phyloP scores from a whole-genome alignment of 495 filamentous ascomycete species.

The Daldinia grandis region DNA sequence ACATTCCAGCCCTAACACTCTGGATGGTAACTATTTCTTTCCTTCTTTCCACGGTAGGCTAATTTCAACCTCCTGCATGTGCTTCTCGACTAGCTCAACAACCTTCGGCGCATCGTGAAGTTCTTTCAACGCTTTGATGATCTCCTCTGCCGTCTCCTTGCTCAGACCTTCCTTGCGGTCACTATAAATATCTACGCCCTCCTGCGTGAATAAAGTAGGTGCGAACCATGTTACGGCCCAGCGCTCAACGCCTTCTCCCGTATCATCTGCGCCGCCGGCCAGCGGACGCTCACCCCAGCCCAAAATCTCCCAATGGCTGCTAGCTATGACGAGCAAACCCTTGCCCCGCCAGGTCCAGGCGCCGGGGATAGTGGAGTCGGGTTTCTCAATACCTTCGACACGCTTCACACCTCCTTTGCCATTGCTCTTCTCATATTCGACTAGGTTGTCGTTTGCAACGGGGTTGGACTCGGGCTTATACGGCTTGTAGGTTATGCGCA shows the following conservation, averaged over 20 bases:
- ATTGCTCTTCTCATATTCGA: slow-evolving; percentile 66
- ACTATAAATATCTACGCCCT: slow-evolving; percentile 77
- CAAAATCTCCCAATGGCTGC: slow-evolving; percentile 76
- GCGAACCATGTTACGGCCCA: slow-evolving; percentile 82
- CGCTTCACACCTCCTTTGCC: slow-evolving; percentile 60
- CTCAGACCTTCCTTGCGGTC: slow-evolving; percentile 61
- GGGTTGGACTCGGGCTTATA: slow-evolving; percentile 46
- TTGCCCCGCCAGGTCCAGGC: slow-evolving; percentile 78
- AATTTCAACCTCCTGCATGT: slow-evolving; percentile 57
- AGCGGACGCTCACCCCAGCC: slow-evolving; percentile 65
- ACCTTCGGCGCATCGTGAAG: slow-evolving; percentile 51
- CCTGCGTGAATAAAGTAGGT: slow-evolving; percentile 76
- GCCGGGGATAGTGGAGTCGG: slow-evolving; percentile 49
- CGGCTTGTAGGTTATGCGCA: slow-evolving; percentile 73
- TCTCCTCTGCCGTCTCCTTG: slow-evolving; percentile 53
- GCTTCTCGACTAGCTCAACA: slow-evolving; percentile 51
- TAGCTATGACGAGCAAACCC: slow-evolving; percentile 69
- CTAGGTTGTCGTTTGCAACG: slow-evolving; percentile 69
- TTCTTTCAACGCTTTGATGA: slow-evolving; percentile 55
- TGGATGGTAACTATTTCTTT: neutral
- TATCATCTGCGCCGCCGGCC: slow-evolving; percentile 43
- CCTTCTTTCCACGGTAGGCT: slow-evolving; percentile 55
- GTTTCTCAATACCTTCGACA: slow-evolving; percentile 71
- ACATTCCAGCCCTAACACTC: neutral
- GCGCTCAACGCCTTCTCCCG: slow-evolving; percentile 48